These are phyloP conservation scores for Colletotrichum sp. DNA, from an alignment of 2,329 filamentous ascomycete genomes.

Conservation along the genomic window DNA sequence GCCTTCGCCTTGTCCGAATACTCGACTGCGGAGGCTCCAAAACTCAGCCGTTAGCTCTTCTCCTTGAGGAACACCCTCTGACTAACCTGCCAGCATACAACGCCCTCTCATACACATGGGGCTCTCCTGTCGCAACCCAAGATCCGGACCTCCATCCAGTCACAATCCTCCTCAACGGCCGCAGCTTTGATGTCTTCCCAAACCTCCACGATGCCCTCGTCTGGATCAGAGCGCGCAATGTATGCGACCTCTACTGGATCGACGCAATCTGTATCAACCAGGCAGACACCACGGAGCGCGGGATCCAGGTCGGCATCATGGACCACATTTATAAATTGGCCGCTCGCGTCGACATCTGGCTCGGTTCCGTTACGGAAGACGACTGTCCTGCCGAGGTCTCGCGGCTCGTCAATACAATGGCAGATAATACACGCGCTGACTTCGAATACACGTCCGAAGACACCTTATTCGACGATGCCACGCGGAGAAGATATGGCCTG, in stretches of 20 bases:
- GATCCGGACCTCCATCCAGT: neutral
- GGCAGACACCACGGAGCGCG: constrained; percentile 3
- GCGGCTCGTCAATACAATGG: neutral
- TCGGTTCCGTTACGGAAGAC: constrained; percentile 3
- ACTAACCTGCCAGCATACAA: neutral
- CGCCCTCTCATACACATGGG: constrained; percentile 14
- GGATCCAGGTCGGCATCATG: constrained; percentile 20
- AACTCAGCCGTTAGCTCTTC: neutral
- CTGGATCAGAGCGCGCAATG: neutral
- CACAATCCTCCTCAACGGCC: neutral
- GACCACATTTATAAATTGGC: constrained; percentile 21
- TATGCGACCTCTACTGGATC: constrained; percentile 10
- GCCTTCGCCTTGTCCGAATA: neutral
- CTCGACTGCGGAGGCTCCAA: neutral
- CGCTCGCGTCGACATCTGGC: constrained; percentile 20
- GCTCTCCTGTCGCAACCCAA: neutral
- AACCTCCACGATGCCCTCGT: neutral
- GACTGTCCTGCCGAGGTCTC: neutral
- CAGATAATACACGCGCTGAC: neutral
- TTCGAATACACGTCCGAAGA: neutral
- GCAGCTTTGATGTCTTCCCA: neutral
- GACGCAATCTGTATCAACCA: constrained; percentile 24
- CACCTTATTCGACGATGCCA: neutral
- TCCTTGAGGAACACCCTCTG: constrained; percentile 1
- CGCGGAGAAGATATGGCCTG: neutral